Percentiles rank a stretch among this genome's conserved stretches.
Evolutionary conservation across 83 land plant genomes (phyloP).

Genomic region (Diphasiastrum complanatum): DNA sequence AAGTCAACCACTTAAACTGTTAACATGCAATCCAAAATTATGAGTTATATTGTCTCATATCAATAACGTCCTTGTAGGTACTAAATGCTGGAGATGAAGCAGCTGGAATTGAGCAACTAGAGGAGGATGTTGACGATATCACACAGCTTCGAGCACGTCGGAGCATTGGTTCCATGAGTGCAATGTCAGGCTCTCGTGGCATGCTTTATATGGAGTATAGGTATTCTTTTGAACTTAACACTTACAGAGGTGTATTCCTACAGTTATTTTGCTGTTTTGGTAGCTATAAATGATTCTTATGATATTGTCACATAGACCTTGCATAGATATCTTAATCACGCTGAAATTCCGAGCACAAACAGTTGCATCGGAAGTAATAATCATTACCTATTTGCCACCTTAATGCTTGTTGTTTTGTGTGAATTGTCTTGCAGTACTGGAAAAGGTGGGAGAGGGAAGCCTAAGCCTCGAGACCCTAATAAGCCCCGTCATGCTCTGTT

Average conservation of each 20-base stretch:
- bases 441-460: constrained; percentile 20
- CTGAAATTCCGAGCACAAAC: not conserved
- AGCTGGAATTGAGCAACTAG: constrained; percentile 80
- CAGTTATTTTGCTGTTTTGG: not conserved
- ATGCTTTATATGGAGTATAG: constrained; percentile 91
- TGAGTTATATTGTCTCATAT: constrained; percentile 10
- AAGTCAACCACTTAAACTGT: too few species aligned
- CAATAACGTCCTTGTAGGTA: constrained; percentile 41
- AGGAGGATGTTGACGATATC: constrained; percentile 81
- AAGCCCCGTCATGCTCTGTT: constrained; percentile 35
- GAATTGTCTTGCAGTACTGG: constrained; percentile 31
- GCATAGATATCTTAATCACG: too few species aligned
- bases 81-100: constrained; percentile 82
- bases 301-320: not conserved
- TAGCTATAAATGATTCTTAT: not conserved
- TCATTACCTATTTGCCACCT: not conserved
- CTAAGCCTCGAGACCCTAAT: constrained; percentile 33
- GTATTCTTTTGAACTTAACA: constrained; percentile 24
- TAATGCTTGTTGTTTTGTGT: not conserved
- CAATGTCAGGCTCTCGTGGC: constrained; percentile 78
- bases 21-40: not conserved
- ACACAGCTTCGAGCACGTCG: constrained; percentile 65
- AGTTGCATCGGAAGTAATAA: not conserved
- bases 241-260: not conserved
- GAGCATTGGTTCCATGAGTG: constrained; percentile 75